These are phyloP conservation scores for Drosera capensis DNA, from an alignment of 148 eudicot species.

Conservation along the genomic window DNA sequence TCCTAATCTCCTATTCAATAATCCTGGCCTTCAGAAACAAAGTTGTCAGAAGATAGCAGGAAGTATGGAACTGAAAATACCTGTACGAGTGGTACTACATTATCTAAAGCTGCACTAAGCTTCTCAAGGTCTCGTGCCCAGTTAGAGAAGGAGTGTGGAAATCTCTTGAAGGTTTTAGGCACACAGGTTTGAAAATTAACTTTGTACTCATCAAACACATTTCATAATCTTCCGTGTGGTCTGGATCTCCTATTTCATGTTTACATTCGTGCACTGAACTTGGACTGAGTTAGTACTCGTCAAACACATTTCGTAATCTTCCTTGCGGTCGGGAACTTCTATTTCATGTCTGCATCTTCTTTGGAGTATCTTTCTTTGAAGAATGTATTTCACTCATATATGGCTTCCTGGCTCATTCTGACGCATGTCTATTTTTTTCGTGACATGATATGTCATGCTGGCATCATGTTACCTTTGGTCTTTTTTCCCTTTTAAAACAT, in stretches of 20 bases:
- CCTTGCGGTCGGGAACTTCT: neutral
- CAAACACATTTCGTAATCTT: neutral
- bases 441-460: too few species aligned
- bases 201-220: too few species aligned
- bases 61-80: conserved; percentile 93
- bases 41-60: conserved; percentile 90
- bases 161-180: conserved; percentile 79
- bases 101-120: conserved; percentile 72
- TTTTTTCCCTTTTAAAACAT: too few species aligned
- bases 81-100: conserved; percentile 82
- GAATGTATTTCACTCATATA: too few species aligned
- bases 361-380: too few species aligned
- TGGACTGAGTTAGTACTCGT: neutral
- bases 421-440: too few species aligned
- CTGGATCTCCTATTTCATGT: too few species aligned
- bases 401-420: too few species aligned
- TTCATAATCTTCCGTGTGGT: too few species aligned
- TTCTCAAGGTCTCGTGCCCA: conserved; percentile 81
- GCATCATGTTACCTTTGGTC: too few species aligned
- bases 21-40: conserved; percentile 41
- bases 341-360: neutral
- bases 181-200: conserved; percentile 59
- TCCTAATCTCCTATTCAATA: neutral
- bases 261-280: too few species aligned
- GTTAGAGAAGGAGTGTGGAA: conserved; percentile 93